Conservation (phyloP, 495 filamentous ascomycete species). For the Neurospora sp. region DNA sequence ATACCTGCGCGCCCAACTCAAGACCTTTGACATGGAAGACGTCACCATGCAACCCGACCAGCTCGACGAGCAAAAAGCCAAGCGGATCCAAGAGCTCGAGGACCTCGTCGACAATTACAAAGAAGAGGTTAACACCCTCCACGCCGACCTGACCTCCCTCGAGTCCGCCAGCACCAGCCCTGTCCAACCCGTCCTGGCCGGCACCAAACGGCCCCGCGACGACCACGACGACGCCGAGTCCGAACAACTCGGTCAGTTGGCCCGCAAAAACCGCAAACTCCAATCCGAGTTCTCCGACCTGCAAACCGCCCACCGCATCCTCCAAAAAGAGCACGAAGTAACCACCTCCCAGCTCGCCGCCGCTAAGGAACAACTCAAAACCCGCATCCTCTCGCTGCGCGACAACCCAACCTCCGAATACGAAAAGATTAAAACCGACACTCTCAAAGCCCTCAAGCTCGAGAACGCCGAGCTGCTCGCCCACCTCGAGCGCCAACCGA, state of each 20-base stretch:
- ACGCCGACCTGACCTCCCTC: constrained; percentile 59
- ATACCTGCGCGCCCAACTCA: constrained; percentile 84
- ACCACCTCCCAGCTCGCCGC: constrained; percentile 57
- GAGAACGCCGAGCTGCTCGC: constrained; percentile 79
- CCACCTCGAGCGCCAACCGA: constrained; percentile 51
- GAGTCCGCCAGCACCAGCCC: constrained; percentile 30
- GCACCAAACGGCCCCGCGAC: constrained; percentile 47
- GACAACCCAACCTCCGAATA: constrained; percentile 80
- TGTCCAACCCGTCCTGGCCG: constrained; percentile 17
- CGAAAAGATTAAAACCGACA: constrained; percentile 71
- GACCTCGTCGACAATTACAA: constrained; percentile 80
- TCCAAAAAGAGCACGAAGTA: constrained; percentile 68
- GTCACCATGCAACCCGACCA: constrained; percentile 68
- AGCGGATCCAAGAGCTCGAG: constrained; percentile 74
- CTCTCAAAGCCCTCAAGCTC: constrained; percentile 61
- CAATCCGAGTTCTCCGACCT: constrained; percentile 66
- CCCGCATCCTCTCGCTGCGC: constrained; percentile 76
- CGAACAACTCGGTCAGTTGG: constrained; percentile 72
- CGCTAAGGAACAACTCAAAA: constrained; percentile 63
- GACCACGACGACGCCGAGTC: constrained; percentile 51
- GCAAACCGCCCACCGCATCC: constrained; percentile 52
- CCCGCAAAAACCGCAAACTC: constrained; percentile 73
- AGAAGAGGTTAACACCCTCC: constrained; percentile 63
- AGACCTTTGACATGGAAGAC: constrained; percentile 85
- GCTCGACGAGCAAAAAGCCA: constrained; percentile 64